Percentiles rank a stretch among this genome's conserved stretches.
Evolutionary conservation across 805 yeast species (phyloP).

Genomic region (Pichia eremophila): DNA sequence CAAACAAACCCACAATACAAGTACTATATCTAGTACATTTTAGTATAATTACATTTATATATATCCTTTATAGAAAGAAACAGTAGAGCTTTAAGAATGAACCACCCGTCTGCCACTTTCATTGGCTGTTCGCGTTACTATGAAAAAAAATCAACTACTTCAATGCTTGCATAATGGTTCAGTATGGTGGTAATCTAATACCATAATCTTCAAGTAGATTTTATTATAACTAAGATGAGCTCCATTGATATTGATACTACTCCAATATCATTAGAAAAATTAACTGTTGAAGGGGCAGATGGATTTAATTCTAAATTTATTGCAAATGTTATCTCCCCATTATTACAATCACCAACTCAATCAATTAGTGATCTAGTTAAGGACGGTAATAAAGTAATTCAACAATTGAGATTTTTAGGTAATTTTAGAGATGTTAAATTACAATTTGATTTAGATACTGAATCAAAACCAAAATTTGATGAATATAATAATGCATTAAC

Average conservation of each 20-base stretch:
- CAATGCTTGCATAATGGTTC: too few relatives aligned
- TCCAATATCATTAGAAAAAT: slow-evolving; percentile 22
- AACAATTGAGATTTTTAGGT: slow-evolving; percentile 20
- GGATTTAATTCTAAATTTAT: slow-evolving; percentile 32
- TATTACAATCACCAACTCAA: slow-evolving; percentile 27
- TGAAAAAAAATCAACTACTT: too few relatives aligned
- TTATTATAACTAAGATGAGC: not conserved
- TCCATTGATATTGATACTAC: slow-evolving; percentile 3
- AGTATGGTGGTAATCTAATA: too few relatives aligned
- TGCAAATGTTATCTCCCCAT: slow-evolving; percentile 36
- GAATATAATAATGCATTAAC: slow-evolving; percentile 3
- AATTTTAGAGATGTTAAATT: slow-evolving; percentile 21
- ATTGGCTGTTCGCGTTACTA: not conserved
- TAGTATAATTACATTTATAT: not conserved
- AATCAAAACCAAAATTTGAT: not conserved
- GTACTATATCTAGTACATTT: slow-evolving; percentile 2
- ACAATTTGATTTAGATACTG: slow-evolving; percentile 12
- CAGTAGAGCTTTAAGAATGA: too few relatives aligned
- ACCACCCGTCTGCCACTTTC: not conserved
- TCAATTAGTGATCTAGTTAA: slow-evolving; percentile 35
- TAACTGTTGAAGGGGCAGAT: slow-evolving; percentile 25
- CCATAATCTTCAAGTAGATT: too few relatives aligned
- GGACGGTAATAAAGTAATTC: slow-evolving; percentile 13
- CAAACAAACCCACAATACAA: slow-evolving; percentile 7
- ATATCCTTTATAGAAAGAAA: too few relatives aligned